These are phyloP conservation scores for Ensete glaucum DNA, from an alignment of 176 grass and related monocot species.

Conservation along the genomic window DNA sequence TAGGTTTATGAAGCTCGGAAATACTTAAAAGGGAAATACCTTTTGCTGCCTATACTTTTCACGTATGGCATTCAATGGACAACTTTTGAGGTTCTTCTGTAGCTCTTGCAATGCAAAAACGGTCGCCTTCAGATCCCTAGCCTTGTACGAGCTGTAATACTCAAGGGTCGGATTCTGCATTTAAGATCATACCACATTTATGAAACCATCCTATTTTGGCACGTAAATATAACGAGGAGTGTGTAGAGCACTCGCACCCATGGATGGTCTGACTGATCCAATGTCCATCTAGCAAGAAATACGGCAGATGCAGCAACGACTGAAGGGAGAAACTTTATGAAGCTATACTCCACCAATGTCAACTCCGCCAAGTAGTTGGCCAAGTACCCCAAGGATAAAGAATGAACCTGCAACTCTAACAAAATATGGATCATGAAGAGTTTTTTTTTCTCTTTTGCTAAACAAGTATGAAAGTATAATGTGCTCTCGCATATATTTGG, in stretches of 20 bases:
- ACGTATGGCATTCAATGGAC: slow-evolving; percentile 52
- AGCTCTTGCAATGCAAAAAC: slow-evolving; percentile 47
- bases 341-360: slow-evolving; percentile 48
- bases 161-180: slow-evolving; percentile 69
- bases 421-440: background rate
- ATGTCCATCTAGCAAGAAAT: slow-evolving; percentile 85
- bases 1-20: background rate
- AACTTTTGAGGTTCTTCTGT: slow-evolving; percentile 50
- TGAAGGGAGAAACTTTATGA: slow-evolving; percentile 84
- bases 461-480: too few species aligned
- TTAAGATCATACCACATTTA: slow-evolving; percentile 9
- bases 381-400: slow-evolving; percentile 41
- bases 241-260: slow-evolving; percentile 45
- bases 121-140: slow-evolving; percentile 41
- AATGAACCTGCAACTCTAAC: slow-evolving; percentile 32
- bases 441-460: background rate
- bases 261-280: slow-evolving; percentile 58
- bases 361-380: slow-evolving; percentile 78
- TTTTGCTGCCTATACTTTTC: slow-evolving; percentile 79
- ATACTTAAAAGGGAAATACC: slow-evolving; percentile 28
- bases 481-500: background rate
- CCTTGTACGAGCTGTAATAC: slow-evolving; percentile 71
- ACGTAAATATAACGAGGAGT: too few species aligned
- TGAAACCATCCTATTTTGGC: background rate
- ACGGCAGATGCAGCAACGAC: slow-evolving; percentile 65